These are phyloP conservation scores for Xerocomellus amylosporus DNA, from an alignment of 768 basidiomycete species.

Conservation along the genomic window DNA sequence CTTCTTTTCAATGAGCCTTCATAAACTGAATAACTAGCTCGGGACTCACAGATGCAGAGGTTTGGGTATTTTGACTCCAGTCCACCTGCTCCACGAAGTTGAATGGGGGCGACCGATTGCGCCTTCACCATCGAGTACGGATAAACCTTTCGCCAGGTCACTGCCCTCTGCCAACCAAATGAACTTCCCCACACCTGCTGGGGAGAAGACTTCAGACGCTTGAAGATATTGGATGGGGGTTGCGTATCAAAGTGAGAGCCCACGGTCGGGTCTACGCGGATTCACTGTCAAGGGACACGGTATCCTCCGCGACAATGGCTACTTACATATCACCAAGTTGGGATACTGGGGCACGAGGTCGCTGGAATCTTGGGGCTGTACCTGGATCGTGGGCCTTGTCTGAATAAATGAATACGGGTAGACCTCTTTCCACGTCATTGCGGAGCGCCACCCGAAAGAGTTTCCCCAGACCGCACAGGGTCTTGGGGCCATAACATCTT, in stretches of 20 bases:
- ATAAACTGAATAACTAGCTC: neutral
- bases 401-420: constrained; percentile 15
- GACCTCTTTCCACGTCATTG: constrained; percentile 20
- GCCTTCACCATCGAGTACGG: constrained; percentile 7
- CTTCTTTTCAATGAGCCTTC: constrained; percentile 23
- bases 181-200: constrained; percentile 14
- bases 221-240: constrained; percentile 12
- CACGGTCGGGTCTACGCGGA: constrained; percentile 33
- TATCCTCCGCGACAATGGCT: neutral
- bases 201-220: neutral
- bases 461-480: constrained; percentile 19
- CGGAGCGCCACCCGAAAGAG: constrained; percentile 24
- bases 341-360: constrained; percentile 23
- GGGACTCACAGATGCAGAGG: constrained; percentile 20
- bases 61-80: constrained; percentile 13
- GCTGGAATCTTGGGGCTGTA: constrained; percentile 9
- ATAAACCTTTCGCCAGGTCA: constrained; percentile 18
- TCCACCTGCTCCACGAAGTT: constrained; percentile 8
- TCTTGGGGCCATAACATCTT: constrained; percentile 10
- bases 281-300: neutral
- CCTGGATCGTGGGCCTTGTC: neutral
- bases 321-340: constrained; percentile 31
- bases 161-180: constrained; percentile 19
- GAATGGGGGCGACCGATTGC: constrained; percentile 1
- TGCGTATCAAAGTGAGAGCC: constrained; percentile 37